These are phyloP conservation scores for Mrakia gelida DNA, from an alignment of 768 basidiomycete genomes.

Conservation along the genomic window DNA sequence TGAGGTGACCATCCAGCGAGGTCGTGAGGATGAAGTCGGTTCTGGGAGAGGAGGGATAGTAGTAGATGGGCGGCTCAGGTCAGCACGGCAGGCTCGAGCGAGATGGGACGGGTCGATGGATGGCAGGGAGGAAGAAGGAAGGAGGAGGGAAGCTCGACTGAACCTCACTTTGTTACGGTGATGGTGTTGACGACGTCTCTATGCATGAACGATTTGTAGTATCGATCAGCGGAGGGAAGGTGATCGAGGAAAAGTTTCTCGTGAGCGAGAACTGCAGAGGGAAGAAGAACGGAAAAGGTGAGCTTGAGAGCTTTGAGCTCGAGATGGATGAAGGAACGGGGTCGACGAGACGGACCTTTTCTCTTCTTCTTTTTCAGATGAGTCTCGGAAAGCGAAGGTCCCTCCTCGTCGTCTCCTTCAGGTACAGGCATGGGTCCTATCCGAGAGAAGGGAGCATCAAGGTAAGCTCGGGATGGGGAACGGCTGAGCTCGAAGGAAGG, in stretches of 20 bases:
- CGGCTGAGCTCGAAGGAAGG: not conserved
- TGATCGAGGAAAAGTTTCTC: slow-evolving; percentile 89
- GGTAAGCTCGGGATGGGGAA: not conserved
- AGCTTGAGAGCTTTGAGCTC: not conserved
- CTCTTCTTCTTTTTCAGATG: slow-evolving; percentile 26
- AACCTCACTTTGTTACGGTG: slow-evolving; percentile 76
- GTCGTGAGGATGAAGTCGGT: slow-evolving; percentile 92
- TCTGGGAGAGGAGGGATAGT: slow-evolving; percentile 48
- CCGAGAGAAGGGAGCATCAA: not conserved
- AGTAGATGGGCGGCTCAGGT: not conserved
- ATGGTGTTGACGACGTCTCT: slow-evolving; percentile 84
- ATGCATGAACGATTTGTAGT: slow-evolving; percentile 98
- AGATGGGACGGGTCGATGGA: not conserved
- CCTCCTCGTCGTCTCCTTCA: slow-evolving; percentile 20
- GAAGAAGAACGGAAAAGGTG: not conserved
- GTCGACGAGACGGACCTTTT: slow-evolving; percentile 14
- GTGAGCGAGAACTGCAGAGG: slow-evolving; percentile 72
- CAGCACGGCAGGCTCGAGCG: not conserved
- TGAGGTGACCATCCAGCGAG: slow-evolving; percentile 88
- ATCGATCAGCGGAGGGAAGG: slow-evolving; percentile 85
- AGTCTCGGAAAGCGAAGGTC: slow-evolving; percentile 11
- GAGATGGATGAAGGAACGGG: not conserved
- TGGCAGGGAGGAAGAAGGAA: not conserved
- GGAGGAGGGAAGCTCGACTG: not conserved
- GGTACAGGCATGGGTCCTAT: slow-evolving; percentile 26